Percentiles rank a stretch among this genome's conserved stretches.
Evolutionary conservation across 164 flowering plant species (phyloP).

Genomic region (Buxus sempervirens): DNA sequence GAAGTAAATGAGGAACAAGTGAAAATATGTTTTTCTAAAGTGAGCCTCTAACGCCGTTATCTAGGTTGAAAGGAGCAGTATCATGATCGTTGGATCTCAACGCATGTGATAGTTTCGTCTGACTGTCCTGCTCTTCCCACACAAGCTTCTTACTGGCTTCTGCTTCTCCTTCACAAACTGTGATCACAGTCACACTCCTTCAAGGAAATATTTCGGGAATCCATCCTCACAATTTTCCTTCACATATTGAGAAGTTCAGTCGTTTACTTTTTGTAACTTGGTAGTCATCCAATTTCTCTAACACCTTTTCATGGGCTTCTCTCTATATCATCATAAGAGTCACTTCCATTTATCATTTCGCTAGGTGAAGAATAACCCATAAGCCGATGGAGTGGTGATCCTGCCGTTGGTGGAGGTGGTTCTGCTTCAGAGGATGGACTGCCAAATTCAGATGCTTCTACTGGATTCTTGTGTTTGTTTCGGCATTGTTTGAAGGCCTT

Average conservation of each 20-base stretch:
- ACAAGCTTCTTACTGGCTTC: not conserved
- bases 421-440: conserved; percentile 29
- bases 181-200: not conserved
- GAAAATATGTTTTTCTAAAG: not conserved
- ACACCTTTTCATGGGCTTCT: not conserved
- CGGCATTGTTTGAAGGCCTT: conserved; percentile 9
- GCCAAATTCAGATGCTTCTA: conserved; percentile 11
- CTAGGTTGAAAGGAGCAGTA: not conserved
- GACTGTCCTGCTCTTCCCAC: not conserved
- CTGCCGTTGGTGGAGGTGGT: conserved; percentile 15
- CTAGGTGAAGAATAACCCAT: conserved; percentile 79
- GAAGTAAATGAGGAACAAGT: not conserved
- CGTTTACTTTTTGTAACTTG: not conserved
- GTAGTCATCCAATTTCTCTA: not conserved
- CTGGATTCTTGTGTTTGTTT: conserved; percentile 15
- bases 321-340: not conserved
- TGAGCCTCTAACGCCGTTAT: not conserved
- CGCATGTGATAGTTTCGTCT: not conserved
- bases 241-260: too few relatives aligned
- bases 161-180: not conserved
- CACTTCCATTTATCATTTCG: conserved; percentile 25
- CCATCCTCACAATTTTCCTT: not conserved
- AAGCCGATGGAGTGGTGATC: conserved; percentile 66
- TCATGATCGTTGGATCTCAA: not conserved
- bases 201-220: not conserved